phyloP scores from a whole-genome alignment of 1,284 basidiomycete genomes.

The Microbotryum scabiosae region DNA sequence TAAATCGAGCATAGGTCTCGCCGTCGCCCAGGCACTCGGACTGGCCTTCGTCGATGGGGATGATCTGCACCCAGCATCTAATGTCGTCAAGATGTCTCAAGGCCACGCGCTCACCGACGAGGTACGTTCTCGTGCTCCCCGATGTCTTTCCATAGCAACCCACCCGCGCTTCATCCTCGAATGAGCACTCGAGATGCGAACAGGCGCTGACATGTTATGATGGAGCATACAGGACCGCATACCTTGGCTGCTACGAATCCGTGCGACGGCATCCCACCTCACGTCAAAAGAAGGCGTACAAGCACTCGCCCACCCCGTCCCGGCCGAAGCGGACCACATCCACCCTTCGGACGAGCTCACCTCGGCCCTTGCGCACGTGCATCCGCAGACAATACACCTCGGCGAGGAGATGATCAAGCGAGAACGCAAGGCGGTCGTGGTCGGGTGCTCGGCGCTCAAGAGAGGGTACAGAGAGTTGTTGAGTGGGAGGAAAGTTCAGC shows the following conservation, averaged over 20 bases:
- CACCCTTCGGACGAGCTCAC: conserved; percentile 43
- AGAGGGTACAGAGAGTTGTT: conserved; percentile 71
- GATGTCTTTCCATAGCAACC: neutral
- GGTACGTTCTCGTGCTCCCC: conserved; percentile 36
- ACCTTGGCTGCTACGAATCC: conserved; percentile 74
- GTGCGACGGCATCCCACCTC: conserved; percentile 50
- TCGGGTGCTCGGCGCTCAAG: conserved; percentile 83
- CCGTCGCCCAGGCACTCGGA: conserved; percentile 53
- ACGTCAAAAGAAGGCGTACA: conserved; percentile 23
- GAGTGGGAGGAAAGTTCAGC: conserved; percentile 43
- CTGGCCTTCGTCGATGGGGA: conserved; percentile 84
- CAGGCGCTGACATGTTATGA: too few relatives aligned
- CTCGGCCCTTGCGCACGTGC: conserved; percentile 25
- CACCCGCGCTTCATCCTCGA: neutral
- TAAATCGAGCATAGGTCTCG: conserved; percentile 74
- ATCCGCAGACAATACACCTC: conserved; percentile 16
- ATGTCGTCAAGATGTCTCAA: conserved; percentile 78
- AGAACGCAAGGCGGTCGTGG: conserved; percentile 53
- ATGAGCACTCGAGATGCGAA: neutral
- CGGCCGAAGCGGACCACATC: conserved; percentile 6
- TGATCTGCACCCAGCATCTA: conserved; percentile 69
- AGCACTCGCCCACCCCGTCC: conserved; percentile 8
- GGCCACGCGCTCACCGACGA: conserved; percentile 71
- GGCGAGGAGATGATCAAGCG: conserved; percentile 29
- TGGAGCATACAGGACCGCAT: conserved; percentile 50